Percentiles rank a stretch among this genome's conserved stretches.
These are phyloP conservation scores for Paxillus involutus DNA, from an alignment of 768 basidiomycete species.

Conservation along the genomic window DNA sequence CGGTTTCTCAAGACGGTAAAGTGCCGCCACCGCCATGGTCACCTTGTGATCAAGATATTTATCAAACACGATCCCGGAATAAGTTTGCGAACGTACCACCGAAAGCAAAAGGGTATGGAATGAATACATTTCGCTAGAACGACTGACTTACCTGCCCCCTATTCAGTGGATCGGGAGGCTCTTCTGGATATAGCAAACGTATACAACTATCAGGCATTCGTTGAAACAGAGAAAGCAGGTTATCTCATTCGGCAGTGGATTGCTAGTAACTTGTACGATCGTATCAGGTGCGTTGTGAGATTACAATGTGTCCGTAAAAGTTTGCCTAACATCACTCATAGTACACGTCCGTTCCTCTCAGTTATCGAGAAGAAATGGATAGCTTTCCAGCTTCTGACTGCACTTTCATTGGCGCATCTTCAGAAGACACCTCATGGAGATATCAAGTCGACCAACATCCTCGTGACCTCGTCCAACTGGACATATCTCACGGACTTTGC, in stretches of 20 bases:
- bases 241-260: slow-evolving; percentile 95
- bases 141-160: neutral
- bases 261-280: slow-evolving; percentile 91
- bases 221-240: slow-evolving; percentile 95
- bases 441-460: slow-evolving; percentile 95
- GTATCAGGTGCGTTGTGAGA: slow-evolving; percentile 76
- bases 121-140: slow-evolving; percentile 2
- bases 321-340: slow-evolving; percentile 30
- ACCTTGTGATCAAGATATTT: slow-evolving; percentile 91
- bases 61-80: slow-evolving; percentile 90
- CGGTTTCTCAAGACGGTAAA: slow-evolving; percentile 75
- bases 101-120: slow-evolving; percentile 70
- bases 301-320: neutral
- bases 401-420: slow-evolving; percentile 77
- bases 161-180: slow-evolving; percentile 79
- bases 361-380: slow-evolving; percentile 98
- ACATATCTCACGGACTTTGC: slow-evolving; percentile 95
- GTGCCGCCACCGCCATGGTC: slow-evolving; percentile 81
- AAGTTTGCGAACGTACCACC: slow-evolving; percentile 70
- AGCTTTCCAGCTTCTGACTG: slow-evolving; percentile 86
- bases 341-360: slow-evolving; percentile 93
- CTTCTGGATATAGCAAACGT: slow-evolving; percentile 84
- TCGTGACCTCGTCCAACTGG: slow-evolving; percentile 96
- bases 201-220: slow-evolving; percentile 83
- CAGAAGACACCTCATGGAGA: slow-evolving; percentile 95